These are phyloP conservation scores for Aspergillus chevalieri DNA, from an alignment of 2,329 filamentous ascomycete species.

Conservation along the genomic window DNA sequence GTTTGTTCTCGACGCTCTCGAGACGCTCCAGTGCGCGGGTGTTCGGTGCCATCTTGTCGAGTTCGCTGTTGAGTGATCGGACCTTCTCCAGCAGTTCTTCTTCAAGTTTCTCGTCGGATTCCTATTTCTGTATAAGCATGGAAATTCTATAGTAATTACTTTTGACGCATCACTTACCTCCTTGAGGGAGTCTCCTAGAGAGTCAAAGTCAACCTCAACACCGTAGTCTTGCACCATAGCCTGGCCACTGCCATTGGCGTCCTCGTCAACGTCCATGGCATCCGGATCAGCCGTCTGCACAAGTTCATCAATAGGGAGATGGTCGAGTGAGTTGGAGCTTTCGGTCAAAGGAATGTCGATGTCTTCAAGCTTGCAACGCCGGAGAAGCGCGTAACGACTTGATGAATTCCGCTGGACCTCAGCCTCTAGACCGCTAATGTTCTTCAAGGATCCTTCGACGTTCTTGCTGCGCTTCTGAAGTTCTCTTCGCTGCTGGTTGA, in stretches of 20 bases:
- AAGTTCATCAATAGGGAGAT: constrained; percentile 80
- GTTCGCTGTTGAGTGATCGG: constrained; percentile 63
- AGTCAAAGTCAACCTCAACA: constrained; percentile 79
- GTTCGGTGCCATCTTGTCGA: constrained; percentile 94
- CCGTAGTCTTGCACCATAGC: constrained; percentile 75
- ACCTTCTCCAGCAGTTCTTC: constrained; percentile 73
- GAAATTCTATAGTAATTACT: neutral
- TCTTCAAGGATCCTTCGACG: constrained; percentile 68
- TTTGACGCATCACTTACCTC: constrained; percentile 51
- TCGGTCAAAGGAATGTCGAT: constrained; percentile 73
- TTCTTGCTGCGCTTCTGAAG: constrained; percentile 78
- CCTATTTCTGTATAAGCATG: constrained; percentile 39
- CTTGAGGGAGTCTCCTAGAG: constrained; percentile 75
- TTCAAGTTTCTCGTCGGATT: constrained; percentile 65
- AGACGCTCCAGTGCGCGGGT: constrained; percentile 92
- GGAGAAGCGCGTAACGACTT: constrained; percentile 74
- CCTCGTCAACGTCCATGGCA: constrained; percentile 87
- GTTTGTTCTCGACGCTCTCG: constrained; percentile 73
- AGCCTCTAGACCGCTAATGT: constrained; percentile 72
- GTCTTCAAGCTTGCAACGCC: constrained; percentile 89
- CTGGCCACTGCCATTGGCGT: constrained; percentile 39
- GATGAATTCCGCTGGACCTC: constrained; percentile 81
- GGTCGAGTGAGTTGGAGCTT: constrained; percentile 66
- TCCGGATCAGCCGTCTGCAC: constrained; percentile 68
- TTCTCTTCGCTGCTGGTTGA: constrained; percentile 71